These are phyloP conservation scores for Agrocybe praecox DNA, from an alignment of 768 basidiomycete species.

Conservation along the genomic window DNA sequence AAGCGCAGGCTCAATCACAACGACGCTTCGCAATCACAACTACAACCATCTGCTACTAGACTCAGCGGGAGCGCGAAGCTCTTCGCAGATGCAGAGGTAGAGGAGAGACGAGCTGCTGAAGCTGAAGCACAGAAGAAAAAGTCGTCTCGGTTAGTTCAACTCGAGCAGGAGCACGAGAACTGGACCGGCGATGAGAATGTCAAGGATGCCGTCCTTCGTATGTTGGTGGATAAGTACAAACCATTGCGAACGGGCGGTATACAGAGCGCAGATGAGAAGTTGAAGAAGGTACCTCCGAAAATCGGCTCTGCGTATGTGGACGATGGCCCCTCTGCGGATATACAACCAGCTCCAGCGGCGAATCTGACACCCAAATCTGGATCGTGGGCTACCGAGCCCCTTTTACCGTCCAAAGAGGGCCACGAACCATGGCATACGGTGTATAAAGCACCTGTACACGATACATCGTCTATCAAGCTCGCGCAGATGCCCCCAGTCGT, in stretches of 20 bases:
- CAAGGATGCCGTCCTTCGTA: constrained; percentile 72
- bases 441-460: constrained; percentile 63
- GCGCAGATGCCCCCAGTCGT: constrained; percentile 43
- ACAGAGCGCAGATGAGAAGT: constrained; percentile 64
- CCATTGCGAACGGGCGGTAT: constrained; percentile 68
- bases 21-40: not conserved
- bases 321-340: not conserved
- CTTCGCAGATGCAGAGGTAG: constrained; percentile 62
- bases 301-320: constrained; percentile 20
- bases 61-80: constrained; percentile 37
- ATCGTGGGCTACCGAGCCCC: constrained; percentile 51
- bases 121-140: constrained; percentile 6
- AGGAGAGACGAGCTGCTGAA: constrained; percentile 40
- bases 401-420: constrained; percentile 55
- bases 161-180: constrained; percentile 56
- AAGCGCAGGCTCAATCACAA: not conserved
- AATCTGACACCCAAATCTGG: constrained; percentile 27
- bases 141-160: constrained; percentile 18
- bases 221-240: constrained; percentile 88
- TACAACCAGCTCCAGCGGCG: not conserved
- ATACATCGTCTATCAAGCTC: constrained; percentile 50
- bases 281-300: constrained; percentile 51
- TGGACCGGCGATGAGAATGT: constrained; percentile 81
- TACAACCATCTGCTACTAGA: not conserved
- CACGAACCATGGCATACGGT: constrained; percentile 75